Evolutionary conservation across 2,329 filamentous ascomycete genomes (phyloP).

Genomic region (Cladosporium sp.): DNA sequence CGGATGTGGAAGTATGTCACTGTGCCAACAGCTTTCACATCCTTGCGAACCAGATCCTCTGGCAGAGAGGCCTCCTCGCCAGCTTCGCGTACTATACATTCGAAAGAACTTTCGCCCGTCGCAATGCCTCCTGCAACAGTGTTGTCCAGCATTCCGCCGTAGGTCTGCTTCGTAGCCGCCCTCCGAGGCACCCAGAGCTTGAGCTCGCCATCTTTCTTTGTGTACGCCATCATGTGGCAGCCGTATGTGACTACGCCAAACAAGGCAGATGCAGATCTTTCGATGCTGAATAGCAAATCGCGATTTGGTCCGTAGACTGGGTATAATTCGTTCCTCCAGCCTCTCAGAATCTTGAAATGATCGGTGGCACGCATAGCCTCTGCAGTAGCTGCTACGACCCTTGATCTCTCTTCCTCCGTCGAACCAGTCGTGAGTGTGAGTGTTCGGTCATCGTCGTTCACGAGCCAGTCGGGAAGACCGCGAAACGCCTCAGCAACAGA

Average conservation of each 20-base stretch:
- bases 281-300: slow-evolving; percentile 70
- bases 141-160: slow-evolving; percentile 90
- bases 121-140: slow-evolving; percentile 85
- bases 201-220: slow-evolving; percentile 56
- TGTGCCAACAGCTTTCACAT: slow-evolving; percentile 62
- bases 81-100: slow-evolving; percentile 80
- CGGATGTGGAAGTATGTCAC: slow-evolving; percentile 86
- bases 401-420: slow-evolving; percentile 64
- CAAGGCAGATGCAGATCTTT: slow-evolving; percentile 71
- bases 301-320: slow-evolving; percentile 67
- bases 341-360: slow-evolving; percentile 71
- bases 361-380: slow-evolving; percentile 67
- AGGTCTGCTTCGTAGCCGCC: slow-evolving; percentile 77
- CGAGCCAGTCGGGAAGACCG: slow-evolving; percentile 59
- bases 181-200: slow-evolving; percentile 84
- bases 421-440: slow-evolving; percentile 59
- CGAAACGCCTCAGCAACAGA: slow-evolving; percentile 60
- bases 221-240: slow-evolving; percentile 75
- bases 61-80: slow-evolving; percentile 85
- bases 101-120: slow-evolving; percentile 76
- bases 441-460: slow-evolving; percentile 62
- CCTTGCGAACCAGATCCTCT: slow-evolving; percentile 64
- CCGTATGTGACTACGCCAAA: slow-evolving; percentile 78
- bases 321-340: slow-evolving; percentile 81
- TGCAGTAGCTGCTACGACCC: slow-evolving; percentile 58